Evolutionary conservation across 2,329 filamentous ascomycete species (phyloP), one percentile per base, ranked within the genome.

Genomic region (Leptoxyphium fumago): DNA sequence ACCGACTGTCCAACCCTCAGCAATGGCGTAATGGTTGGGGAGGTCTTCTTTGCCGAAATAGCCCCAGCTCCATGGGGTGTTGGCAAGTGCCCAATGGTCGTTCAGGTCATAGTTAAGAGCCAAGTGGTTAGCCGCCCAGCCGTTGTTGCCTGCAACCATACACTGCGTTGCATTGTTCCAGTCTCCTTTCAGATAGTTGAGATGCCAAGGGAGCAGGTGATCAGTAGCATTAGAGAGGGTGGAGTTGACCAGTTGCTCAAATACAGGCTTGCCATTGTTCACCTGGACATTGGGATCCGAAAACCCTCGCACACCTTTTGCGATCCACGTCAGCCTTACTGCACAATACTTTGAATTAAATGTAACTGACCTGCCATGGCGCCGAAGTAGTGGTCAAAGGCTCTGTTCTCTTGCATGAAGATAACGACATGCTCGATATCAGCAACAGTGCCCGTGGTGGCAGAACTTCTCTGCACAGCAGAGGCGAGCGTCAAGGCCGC

Each of bases 351-450:
- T 2, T 67, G 64, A 47, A 66, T 58, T 8, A 63, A 50, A 43
- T 73, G 73, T 42, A 36, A 36, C 32, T 36, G 32, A 36, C 46
- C 46, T 11, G 46, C 42, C 46, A 48, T 48, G 21, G 45, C 46
- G 14, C 50, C 48, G 30, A 43, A 45, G 41, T 47, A 43, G 61
- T 74, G 61, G 39, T 61, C 61, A 48, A 65, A 68, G 3, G 64
- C 64, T 38, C 66, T 55, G 44, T 69, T 69, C 48, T 69, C 70
- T 52, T 74, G 72, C 72, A 75, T 75, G 57, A 75, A 75, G 10
- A 75, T 66, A 10, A 75, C 66, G 26, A 75, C 71, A 70, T 76
- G 72, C 18, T 75, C 64, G 45, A 75, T 71, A 45, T 74, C 71
- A 21, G 62, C 48, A 21, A 53, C 46, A 13, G 46, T 46, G 18